Base-by-base conservation (phyloP, 345 rosid genomes). In the Eucalyptus tenuipes region DNA sequence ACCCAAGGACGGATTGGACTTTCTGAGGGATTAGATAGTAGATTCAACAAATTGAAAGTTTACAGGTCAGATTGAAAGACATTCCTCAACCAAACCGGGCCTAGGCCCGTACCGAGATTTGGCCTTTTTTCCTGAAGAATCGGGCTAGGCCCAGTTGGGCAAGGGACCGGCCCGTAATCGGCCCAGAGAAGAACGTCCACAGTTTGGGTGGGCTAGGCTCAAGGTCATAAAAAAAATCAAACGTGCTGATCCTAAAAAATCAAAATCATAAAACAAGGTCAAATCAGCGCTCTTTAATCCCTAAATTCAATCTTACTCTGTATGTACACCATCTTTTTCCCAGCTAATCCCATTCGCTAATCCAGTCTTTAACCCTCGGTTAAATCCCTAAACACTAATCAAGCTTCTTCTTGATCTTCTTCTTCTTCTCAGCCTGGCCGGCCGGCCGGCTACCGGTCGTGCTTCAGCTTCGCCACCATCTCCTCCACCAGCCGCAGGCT, bases 401-500 rank as follows among this genome's bases (percentile, higher is more conserved):
- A 44, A 44, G 45, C 9, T 48, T 48, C 13, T 12, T 48, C 13
- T 10, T 48, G 4, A 12, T 48, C 49, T 44, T 44, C 45, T 44
- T 44, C 45, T 44, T 8, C 45, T 44, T 44, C 45, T 44, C 45
- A 8, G 45, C 45, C 2, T 44, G 45, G 45, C 7, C 44, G 44
- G 7, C 59, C 55, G 61, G 57, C 57, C 57, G 40, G 40, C n/a
- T 66, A 11, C 20, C 15, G 49, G 14, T 88, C 88, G 92, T n/a
- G 94, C 94, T 86, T 94, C 85, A 95, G 95, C 91, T 93, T 97
- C 22, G 96, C 96, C 55, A 96, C 92, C 97, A 95, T 95, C 88
- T 95, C 96, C 93, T 97, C 97, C 14, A 96, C 95, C 88, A 95
- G 68, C 50, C 90, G 92, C 90, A 96, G 90, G 86, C 95, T 90